phyloP scores from a whole-genome alignment of 768 basidiomycete species.

The Boletus patriciae region DNA sequence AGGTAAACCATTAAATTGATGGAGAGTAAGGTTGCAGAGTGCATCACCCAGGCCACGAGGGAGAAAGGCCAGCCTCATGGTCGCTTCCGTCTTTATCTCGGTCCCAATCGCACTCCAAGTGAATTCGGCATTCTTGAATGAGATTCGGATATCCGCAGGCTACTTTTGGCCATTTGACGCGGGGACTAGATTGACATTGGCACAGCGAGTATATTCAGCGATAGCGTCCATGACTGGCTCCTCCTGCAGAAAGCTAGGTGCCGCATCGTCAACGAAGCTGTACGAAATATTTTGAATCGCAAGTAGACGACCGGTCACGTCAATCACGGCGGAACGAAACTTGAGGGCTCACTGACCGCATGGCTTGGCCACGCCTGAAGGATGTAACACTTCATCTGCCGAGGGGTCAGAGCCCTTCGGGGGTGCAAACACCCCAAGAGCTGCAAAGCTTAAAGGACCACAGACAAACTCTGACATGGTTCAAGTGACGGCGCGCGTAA shows the following conservation, averaged over 20 bases:
- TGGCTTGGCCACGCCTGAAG: neutral
- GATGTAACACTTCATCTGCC: neutral
- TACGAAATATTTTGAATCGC: neutral
- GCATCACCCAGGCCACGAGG: too few relatives aligned
- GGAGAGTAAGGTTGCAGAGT: neutral
- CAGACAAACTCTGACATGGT: neutral
- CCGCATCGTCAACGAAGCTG: neutral
- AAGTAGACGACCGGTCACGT: neutral
- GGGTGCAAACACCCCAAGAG: neutral
- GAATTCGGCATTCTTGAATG: neutral
- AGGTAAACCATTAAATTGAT: neutral
- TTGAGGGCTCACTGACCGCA: neutral
- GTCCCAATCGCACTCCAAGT: neutral
- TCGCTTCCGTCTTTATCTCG: neutral
- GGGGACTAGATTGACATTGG: neutral
- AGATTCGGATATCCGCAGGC: neutral
- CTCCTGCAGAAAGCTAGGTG: neutral
- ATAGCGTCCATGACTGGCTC: neutral
- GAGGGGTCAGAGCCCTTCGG: too few relatives aligned
- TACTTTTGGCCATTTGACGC: too few relatives aligned
- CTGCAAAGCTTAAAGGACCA: neutral
- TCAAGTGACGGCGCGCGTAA: too few relatives aligned
- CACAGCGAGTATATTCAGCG: neutral
- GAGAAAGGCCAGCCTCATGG: neutral
- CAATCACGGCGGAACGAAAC: neutral